These are phyloP conservation scores for Musa itinerans DNA, from an alignment of 176 grass and related monocot genomes.

Conservation along the genomic window DNA sequence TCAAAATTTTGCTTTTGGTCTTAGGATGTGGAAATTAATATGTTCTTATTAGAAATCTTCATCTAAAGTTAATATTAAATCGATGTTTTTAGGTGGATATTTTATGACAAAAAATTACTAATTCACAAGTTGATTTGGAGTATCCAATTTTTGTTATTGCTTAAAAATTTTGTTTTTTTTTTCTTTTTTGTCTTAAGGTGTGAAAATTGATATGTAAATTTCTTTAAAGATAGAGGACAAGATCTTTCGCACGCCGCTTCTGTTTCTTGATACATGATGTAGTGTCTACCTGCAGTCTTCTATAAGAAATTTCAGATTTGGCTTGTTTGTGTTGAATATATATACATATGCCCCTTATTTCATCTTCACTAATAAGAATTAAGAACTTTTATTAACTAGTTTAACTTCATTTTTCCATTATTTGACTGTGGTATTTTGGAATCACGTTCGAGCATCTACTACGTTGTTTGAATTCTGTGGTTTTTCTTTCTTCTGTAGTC, in stretches of 20 bases:
- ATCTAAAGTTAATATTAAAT: too few relatives aligned
- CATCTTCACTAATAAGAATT: too few relatives aligned
- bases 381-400: neutral
- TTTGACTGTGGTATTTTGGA: neutral
- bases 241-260: neutral
- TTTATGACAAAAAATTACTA: too few relatives aligned
- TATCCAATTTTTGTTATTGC: too few relatives aligned
- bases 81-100: too few relatives aligned
- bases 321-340: neutral
- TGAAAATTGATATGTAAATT: neutral
- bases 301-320: neutral
- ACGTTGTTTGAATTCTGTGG: neutral
- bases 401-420: neutral
- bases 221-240: neutral
- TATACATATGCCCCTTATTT: too few relatives aligned
- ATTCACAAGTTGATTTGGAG: neutral
- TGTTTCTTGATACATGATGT: neutral
- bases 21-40: too few relatives aligned
- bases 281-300: neutral
- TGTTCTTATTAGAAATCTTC: too few relatives aligned
- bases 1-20: too few relatives aligned
- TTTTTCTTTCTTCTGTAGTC: neutral
- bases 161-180: too few relatives aligned
- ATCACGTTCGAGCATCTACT: neutral
- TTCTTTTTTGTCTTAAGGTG: neutral